Evolutionary conservation across 139 green algal species (phyloP), one percentile per base, ranked within the genome.

Genomic region (Micractinium sp.): DNA sequence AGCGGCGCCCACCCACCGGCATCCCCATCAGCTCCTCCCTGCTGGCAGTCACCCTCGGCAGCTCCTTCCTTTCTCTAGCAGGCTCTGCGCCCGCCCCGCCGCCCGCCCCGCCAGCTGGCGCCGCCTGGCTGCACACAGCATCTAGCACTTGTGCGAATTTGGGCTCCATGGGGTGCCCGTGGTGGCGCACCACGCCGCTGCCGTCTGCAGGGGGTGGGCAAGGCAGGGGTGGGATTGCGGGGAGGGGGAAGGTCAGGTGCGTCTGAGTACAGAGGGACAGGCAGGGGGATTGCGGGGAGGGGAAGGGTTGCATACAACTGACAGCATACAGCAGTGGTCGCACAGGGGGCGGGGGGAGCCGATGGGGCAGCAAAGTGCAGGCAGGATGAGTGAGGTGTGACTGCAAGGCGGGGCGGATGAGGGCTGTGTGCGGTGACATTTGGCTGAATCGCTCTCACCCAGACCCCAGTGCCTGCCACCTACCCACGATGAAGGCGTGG

Each of bases 81-180:
- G 47, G 7, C 81, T 29, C 81, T 85, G 13, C 79, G 66, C 33
- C 56, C 35, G 29, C 61, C 22, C 83, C 71, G 67, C 83, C 67
- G 38, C 29, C 63, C 35, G 53, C 33, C n/a, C 60, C 36, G 56
- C 56, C 53, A 20, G 61, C 61, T n/a, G 82, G 56, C 27, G 83
- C 83, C 71, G 74, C 83, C 29, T 78, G 20, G 12, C 29, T 22
- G 83, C 83, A 87, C 67, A 87, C 83, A 3, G 29, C 14, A 4
- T 89, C 61, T 75, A 91, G 77, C 38, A 77, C 23, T 19, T 88
- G 81, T 3, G 74, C 88, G 35, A 94, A 93, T 0, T 67, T 3
- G 0, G 91, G 91, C 73, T 94, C 83, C 78, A 89, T 89, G 0
- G 91, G 91, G 84, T 94, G 91, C 14, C 91, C 89, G 61, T 85